Conservation (phyloP, 495 filamentous ascomycete genomes). For the Usnea hakonensis region DNA sequence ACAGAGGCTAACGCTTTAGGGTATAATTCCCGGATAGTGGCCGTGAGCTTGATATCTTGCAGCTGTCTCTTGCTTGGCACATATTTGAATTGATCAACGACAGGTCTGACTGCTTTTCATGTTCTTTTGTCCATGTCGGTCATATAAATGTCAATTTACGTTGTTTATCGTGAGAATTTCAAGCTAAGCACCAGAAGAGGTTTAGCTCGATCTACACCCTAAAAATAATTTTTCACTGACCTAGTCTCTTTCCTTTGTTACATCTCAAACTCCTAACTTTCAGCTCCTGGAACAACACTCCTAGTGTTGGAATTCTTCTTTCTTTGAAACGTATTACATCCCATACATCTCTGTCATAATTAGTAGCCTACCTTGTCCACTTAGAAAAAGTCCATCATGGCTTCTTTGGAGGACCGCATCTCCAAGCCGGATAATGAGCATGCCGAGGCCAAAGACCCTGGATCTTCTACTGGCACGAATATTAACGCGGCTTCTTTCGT, state of each 20-base stretch:
- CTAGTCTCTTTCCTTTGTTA: conserved; percentile 1
- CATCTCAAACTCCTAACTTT: not conserved
- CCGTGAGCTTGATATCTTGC: not conserved
- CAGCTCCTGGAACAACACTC: not conserved
- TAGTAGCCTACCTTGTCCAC: not conserved
- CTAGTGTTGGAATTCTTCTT: not conserved
- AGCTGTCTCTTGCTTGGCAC: not conserved
- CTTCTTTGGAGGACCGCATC: conserved; percentile 57
- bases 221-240: not conserved
- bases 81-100: not conserved
- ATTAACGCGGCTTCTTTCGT: not conserved
- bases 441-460: conserved; percentile 11
- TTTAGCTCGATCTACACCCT: not conserved
- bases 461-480: conserved; percentile 7
- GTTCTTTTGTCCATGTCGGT: not conserved
- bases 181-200: conserved; percentile 4
- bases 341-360: not conserved
- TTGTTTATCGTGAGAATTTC: not conserved
- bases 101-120: not conserved
- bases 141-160: not conserved
- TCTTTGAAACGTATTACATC: not conserved
- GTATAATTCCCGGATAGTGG: not conserved
- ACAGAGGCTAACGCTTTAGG: not conserved
- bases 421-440: conserved; percentile 37
- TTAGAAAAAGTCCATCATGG: conserved; percentile 3